Evolutionary conservation across 305 asterid species (phyloP).

Genomic region (Plantago coronopus): DNA sequence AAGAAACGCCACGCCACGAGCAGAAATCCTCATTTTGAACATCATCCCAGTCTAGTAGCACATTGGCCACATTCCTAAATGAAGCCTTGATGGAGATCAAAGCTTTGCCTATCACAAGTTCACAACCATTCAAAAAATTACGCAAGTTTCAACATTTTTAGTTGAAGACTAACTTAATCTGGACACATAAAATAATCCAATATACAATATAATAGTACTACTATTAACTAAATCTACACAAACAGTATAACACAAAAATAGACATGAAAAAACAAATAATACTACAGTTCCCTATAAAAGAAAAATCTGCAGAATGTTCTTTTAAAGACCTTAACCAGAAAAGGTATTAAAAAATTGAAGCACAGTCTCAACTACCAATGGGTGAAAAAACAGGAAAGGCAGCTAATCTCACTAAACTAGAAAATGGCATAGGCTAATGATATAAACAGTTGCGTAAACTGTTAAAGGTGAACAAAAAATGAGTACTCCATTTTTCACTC

Average conservation of each 20-base stretch:
- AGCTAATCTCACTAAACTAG: not conserved
- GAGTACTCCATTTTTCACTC: not conserved
- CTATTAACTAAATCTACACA: too few relatives aligned
- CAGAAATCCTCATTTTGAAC: conserved; percentile 72
- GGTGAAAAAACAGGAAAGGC: not conserved
- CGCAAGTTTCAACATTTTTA: too few relatives aligned
- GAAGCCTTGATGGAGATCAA: conserved; percentile 81
- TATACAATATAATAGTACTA: too few relatives aligned
- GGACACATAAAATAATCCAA: too few relatives aligned
- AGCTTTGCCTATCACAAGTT: conserved; percentile 54
- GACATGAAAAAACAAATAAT: not conserved
- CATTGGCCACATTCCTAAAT: conserved; percentile 79
- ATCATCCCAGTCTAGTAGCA: conserved; percentile 82
- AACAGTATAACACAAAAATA: too few relatives aligned
- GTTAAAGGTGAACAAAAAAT: conserved; percentile 1
- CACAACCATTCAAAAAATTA: conserved; percentile 13
- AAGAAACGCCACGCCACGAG: conserved; percentile 84
- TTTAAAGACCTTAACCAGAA: too few relatives aligned
- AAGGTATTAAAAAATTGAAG: not conserved
- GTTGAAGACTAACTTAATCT: not conserved
- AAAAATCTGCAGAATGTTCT: not conserved
- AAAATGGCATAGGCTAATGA: not conserved
- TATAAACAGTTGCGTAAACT: conserved; percentile 1
- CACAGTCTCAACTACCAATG: not conserved
- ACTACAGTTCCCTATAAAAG: not conserved